A percentile compares a stretch with the other conserved stretches of the same genome.
Conservation (phyloP, 192 early-diverging fungal species). For the Gorgonomyces haynaldii region DNA sequence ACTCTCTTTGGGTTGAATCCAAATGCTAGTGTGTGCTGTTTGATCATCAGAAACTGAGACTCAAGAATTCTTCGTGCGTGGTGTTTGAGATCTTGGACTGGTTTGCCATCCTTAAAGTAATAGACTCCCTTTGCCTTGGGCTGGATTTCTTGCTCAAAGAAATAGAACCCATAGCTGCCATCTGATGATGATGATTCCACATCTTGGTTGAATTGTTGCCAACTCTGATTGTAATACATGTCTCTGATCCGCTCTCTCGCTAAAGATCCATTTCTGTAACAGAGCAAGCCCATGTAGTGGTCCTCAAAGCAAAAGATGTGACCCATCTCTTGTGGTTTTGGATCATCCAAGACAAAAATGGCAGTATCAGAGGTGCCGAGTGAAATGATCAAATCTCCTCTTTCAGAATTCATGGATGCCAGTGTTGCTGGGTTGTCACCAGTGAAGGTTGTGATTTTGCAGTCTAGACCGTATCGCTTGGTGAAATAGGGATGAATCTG, state of each 20-base stretch:
- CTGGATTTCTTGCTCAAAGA: conserved; percentile 59
- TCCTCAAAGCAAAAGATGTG: conserved; percentile 38
- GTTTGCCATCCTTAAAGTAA: conserved; percentile 31
- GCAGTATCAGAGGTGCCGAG: conserved; percentile 76
- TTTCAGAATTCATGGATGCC: conserved; percentile 35
- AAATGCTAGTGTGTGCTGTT: conserved; percentile 14
- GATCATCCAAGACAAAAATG: conserved; percentile 31
- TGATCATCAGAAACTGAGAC: conserved; percentile 63
- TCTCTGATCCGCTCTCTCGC: conserved; percentile 59
- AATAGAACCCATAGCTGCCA: conserved; percentile 58
- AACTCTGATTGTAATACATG: conserved; percentile 33
- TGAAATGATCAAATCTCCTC: conserved; percentile 53
- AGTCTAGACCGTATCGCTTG: conserved; percentile 60
- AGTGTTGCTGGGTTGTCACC: conserved; percentile 74
- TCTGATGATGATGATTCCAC: conserved; percentile 11
- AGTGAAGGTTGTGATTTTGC: conserved; percentile 53
- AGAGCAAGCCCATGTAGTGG: conserved; percentile 63
- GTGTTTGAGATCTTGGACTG: conserved; percentile 8
- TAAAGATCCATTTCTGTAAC: conserved; percentile 81
- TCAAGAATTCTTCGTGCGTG: conserved; percentile 63
- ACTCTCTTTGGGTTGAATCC: conserved; percentile 31
- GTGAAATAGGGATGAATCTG: conserved; percentile 48
- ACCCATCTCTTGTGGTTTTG: conserved; percentile 29
- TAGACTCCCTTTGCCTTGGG: conserved; percentile 58
- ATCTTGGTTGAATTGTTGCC: conserved; percentile 45